Conservation (phyloP, 768 basidiomycete genomes). For the Podaxis sp. region DNA sequence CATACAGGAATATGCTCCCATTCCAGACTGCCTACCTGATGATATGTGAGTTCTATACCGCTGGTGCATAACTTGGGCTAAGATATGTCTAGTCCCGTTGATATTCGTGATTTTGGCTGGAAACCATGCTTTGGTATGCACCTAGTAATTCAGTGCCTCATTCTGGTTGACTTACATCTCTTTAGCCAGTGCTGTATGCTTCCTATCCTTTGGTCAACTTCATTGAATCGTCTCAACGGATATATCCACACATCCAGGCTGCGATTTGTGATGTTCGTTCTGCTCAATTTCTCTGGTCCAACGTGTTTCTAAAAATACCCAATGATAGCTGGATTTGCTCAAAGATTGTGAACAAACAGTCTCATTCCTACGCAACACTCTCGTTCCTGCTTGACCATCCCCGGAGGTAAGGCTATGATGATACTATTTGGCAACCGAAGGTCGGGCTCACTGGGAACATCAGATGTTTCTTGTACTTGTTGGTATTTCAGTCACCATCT, state of each 20-base stretch:
- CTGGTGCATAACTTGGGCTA: background rate
- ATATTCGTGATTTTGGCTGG: constrained; percentile 70
- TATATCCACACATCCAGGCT: constrained; percentile 36
- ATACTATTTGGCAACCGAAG: background rate
- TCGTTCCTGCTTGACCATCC: constrained; percentile 81
- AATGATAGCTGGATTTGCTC: constrained; percentile 57
- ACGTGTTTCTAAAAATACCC: background rate
- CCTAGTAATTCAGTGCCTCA: constrained; percentile 11
- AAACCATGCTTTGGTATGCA: constrained; percentile 68
- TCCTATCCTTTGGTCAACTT: background rate
- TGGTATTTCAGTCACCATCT: constrained; percentile 15
- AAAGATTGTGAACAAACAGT: constrained; percentile 44
- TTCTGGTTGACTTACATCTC: background rate
- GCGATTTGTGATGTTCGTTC: constrained; percentile 57
- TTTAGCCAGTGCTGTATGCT: background rate
- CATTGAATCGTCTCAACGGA: background rate
- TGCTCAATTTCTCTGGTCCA: background rate
- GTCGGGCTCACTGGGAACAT: background rate
- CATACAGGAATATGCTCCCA: constrained; percentile 60
- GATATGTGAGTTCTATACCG: constrained; percentile 40
- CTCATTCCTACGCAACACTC: constrained; percentile 51
- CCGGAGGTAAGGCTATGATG: constrained; percentile 43
- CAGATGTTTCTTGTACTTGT: constrained; percentile 67
- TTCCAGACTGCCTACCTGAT: constrained; percentile 68
- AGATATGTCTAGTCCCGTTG: constrained; percentile 39